Evolutionary conservation across 345 rosid genomes (phyloP), one percentile per base, ranked within the genome.

Genomic region (Arabis hirsuta): DNA sequence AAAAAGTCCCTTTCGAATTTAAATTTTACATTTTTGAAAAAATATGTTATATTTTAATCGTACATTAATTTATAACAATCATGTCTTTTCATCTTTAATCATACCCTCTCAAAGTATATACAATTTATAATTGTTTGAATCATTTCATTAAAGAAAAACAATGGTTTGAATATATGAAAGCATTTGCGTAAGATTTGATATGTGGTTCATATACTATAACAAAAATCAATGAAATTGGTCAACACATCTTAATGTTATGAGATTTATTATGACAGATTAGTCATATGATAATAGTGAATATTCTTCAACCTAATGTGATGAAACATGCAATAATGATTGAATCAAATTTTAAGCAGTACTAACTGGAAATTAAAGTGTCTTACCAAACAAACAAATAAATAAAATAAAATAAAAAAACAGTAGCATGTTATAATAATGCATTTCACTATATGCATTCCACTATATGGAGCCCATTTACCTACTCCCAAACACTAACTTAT

Each of bases 61-160:
- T 67, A 55, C 45, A 68, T 38, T 34, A 54, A 7, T 75, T 69
- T 62, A 45, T 13, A 68, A 29, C 79, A 76, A 69, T 76, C 39
- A 69, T 76, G 74, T 69, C 65, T 76, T 69, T 69, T 76, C 74
- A 45, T 61, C 73, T 75, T 54, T 53, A 55, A 76, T 62, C 65
- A 54, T 62, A 76, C 65, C 46, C 38, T 38, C 73, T 69, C 56
- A 59, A 59, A 16, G 12, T 46, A 47, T 50, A 48, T 11, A 47
- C 38, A 22, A 22, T 22, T 22, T 56, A 45, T 32, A 62, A 45
- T 44, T 22, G 9, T 47, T 57, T 47, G 50, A 55, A 64, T 24
- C 38, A 38, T 44, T 12, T 27, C 47, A 45, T 16, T 39, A 3
- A 22, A 54, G n/a, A 22, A 36, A 59, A 27, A 34, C 46, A 42